Evolutionary conservation across 176 grass and related monocot genomes (phyloP).

Genomic region (Avena sativa): DNA sequence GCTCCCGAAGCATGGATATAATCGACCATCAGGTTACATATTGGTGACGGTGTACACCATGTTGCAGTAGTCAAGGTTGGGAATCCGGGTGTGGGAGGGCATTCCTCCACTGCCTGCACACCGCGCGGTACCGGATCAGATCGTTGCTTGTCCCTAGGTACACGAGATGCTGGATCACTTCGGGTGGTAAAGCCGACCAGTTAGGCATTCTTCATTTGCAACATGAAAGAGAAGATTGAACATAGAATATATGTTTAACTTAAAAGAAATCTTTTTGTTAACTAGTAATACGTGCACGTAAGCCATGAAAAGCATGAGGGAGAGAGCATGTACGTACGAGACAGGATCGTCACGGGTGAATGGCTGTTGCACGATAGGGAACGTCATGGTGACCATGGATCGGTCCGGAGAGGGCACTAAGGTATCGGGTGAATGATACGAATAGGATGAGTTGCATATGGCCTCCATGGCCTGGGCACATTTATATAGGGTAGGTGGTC

Average conservation of each 20-base stretch:
- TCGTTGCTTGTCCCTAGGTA: not conserved
- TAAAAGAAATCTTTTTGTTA: not conserved
- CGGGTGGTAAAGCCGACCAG: not conserved
- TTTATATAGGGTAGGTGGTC: not conserved
- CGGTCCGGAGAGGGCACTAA: not conserved
- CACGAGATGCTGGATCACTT: not conserved
- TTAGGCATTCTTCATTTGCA: not conserved
- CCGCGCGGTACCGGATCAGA: not conserved
- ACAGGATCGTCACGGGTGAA: too few relatives aligned
- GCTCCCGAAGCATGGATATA: not conserved
- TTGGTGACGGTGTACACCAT: not conserved
- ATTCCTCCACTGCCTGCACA: constrained; percentile 7
- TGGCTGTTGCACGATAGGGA: too few relatives aligned
- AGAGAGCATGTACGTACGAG: too few relatives aligned
- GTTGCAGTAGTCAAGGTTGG: too few relatives aligned
- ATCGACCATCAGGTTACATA: not conserved
- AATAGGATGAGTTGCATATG: not conserved
- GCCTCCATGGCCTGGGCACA: not conserved
- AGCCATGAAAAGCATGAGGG: too few relatives aligned
- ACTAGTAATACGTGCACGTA: not conserved
- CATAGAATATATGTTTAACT: not conserved
- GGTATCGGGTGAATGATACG: not conserved
- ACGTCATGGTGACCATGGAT: too few relatives aligned
- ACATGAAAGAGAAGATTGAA: not conserved
- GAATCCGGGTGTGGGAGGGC: not conserved